Evolutionary conservation across 495 filamentous ascomycete genomes (phyloP), one percentile per base, ranked within the genome.

Genomic region (Podospora sp.): DNA sequence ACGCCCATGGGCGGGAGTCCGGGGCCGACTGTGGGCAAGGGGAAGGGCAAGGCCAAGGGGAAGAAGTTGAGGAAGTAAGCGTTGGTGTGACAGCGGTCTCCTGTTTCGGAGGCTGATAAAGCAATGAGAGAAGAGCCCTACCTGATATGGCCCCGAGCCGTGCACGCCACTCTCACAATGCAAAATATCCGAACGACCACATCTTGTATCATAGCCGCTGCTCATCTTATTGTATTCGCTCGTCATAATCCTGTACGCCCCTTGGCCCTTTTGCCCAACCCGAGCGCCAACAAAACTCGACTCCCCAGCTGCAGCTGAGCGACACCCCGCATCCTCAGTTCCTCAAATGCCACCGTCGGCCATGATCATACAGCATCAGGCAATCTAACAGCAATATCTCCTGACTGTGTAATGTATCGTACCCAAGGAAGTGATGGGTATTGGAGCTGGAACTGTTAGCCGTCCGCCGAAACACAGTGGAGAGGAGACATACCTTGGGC

Each of bases 351-450:
- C n/a, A n/a, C n/a, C n/a, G n/a, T n/a, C n/a, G 0, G 36, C 35
- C n/a, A 24, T 22, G 26, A 52, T 89, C 81, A 91, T 83, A 90
- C 86, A 66, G 91, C 91, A 77, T 97, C 94, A 29, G 94, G 94
- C 75, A 97, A 84, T 64, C 94, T 86, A 66, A 97, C 93, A 14
- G 94, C 92, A 75, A 97, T 97, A 71, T 97, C 94, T 63, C 94
- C 94, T 8, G 91, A 95, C 78, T 97, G 94, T 57, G 94, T 97
- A 73, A 99, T 99, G 79, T 99, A 99, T 71, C 95, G 86, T 18
- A 99, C 95, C 95, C 95, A 99, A 21, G 95, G 95, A 52, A 99
- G 83, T n/a, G 93, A 97, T 12, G 94, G 93, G 76, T 99, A 97
- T 91, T 98, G 94, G 60, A 97, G 80, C 92, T 95, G 76, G 24